phyloP scores from a whole-genome alignment of 2,329 filamentous ascomycete genomes.

The Pyricularia grisea region DNA sequence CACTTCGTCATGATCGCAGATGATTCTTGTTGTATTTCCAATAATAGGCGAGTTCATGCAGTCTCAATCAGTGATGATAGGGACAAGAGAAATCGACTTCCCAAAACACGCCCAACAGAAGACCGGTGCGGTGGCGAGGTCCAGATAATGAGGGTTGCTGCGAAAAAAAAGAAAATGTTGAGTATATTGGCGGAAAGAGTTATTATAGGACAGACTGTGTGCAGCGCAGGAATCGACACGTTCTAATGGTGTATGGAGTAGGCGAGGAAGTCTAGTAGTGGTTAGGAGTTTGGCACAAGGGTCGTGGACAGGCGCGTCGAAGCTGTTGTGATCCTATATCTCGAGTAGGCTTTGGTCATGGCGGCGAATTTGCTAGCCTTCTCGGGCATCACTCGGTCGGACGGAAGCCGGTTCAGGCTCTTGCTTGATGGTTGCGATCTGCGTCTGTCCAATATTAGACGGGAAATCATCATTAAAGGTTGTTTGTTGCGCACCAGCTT shows the following conservation, averaged over 20 bases:
- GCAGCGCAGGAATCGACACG: slow-evolving; percentile 41
- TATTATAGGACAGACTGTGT: slow-evolving; percentile 36
- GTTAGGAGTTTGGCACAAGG: slow-evolving; percentile 43
- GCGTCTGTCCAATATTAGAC: slow-evolving; percentile 59
- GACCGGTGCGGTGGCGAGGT: not conserved
- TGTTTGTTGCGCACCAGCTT: slow-evolving; percentile 58
- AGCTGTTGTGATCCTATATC: slow-evolving; percentile 34
- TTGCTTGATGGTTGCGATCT: slow-evolving; percentile 56
- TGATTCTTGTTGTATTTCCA: not conserved
- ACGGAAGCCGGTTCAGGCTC: slow-evolving; percentile 49
- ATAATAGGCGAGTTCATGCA: not conserved
- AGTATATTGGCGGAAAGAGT: slow-evolving; percentile 61
- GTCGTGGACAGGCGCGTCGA: slow-evolving; percentile 23
- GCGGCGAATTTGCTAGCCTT: slow-evolving; percentile 21
- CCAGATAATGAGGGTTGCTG: slow-evolving; percentile 54
- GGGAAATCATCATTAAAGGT: slow-evolving; percentile 53
- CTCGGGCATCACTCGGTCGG: slow-evolving; percentile 34
- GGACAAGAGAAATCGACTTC: not conserved
- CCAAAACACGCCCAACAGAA: not conserved
- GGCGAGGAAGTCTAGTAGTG: slow-evolving; percentile 48
- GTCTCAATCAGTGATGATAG: not conserved
- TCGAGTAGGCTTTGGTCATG: slow-evolving; percentile 34
- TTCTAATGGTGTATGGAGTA: slow-evolving; percentile 13
- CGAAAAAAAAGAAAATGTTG: slow-evolving; percentile 61
- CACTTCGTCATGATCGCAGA: not conserved